These are phyloP conservation scores for Aspergillus chevalieri DNA, from an alignment of 2,329 filamentous ascomycete species.

Conservation along the genomic window DNA sequence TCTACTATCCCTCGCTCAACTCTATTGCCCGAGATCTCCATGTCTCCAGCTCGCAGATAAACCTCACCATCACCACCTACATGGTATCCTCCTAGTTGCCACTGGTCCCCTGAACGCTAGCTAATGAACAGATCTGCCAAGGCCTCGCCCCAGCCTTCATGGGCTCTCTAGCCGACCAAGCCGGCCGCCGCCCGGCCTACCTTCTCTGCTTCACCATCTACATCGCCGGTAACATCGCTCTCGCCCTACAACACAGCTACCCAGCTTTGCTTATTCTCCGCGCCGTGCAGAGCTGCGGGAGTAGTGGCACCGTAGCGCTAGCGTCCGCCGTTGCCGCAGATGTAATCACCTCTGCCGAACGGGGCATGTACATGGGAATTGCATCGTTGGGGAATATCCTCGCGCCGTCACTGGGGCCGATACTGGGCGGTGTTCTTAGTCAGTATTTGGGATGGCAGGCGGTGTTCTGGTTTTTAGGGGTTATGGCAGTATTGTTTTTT, in stretches of 20 bases:
- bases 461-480: constrained; percentile 51
- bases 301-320: constrained; percentile 37
- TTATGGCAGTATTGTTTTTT: constrained; percentile 30
- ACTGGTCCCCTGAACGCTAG: neutral
- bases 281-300: constrained; percentile 40
- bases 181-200: constrained; percentile 45
- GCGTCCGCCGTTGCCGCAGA: constrained; percentile 38
- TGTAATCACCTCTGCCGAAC: constrained; percentile 34
- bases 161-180: constrained; percentile 43
- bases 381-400: constrained; percentile 28
- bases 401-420: constrained; percentile 45
- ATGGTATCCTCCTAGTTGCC: constrained; percentile 18
- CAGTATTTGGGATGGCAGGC: constrained; percentile 46
- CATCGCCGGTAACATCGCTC: constrained; percentile 36
- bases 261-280: constrained; percentile 32
- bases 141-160: constrained; percentile 46
- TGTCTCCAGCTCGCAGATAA: constrained; percentile 19
- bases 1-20: constrained; percentile 40
- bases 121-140: constrained; percentile 39
- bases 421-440: constrained; percentile 46
- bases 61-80: constrained; percentile 27
- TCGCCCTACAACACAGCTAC: constrained; percentile 35
- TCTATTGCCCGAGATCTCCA: constrained; percentile 25
- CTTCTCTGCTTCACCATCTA: constrained; percentile 41
- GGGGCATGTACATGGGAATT: constrained; percentile 39